Base-by-base conservation (phyloP, 2,329 filamentous ascomycete genomes). In the Stachybotrys chartarum region DNA sequence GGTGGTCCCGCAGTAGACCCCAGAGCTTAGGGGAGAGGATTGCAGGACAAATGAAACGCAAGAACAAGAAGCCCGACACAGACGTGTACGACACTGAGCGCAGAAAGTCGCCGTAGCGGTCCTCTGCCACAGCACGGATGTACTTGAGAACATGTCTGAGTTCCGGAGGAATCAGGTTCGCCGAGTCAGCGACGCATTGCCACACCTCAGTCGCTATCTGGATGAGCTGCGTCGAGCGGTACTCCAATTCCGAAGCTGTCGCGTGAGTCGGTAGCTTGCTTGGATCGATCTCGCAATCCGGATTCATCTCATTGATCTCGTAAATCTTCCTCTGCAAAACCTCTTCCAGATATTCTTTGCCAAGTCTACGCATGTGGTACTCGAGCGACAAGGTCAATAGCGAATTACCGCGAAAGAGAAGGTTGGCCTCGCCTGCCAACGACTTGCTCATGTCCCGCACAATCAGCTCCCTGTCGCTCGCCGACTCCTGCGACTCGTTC, bases 21-120 rank as follows among this genome's bases (percentile, higher is more conserved):
- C 96, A 97, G 14, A 97, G 79, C 72, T 96, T 96, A 1, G 93
- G 93, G 59, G 96, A 97, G 7, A 97, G 78, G 56, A 97, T 91
- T n/a, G 93, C 92, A 3, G 93, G 93, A 66, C 92, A 96, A 66
- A 97, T 94, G 76, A 97, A 97, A 6, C 93, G 87, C 58, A 97
- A 78, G 69, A 97, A 97, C 12, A 97, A 74, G 66, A 97, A 97
- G 0, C 93, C 93, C 49, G 91, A 96, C 1, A 97, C 91, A 67
- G 91, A 96, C 53, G 92, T 97, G 68, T 96, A 97, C 50, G 87
- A 85, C 44, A 96, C 91, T 2, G 89, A 93, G 31, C 91, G 86
- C 47, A 96, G 76, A 64, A 95, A 97, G 68, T 96, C 91, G 31
- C 93, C 93, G 68, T 96, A 97, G 17, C 92, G 87, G 68, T 97